Evolutionary conservation across 116 monocot species (phyloP).

Genomic region (Posidonia oceanica): DNA sequence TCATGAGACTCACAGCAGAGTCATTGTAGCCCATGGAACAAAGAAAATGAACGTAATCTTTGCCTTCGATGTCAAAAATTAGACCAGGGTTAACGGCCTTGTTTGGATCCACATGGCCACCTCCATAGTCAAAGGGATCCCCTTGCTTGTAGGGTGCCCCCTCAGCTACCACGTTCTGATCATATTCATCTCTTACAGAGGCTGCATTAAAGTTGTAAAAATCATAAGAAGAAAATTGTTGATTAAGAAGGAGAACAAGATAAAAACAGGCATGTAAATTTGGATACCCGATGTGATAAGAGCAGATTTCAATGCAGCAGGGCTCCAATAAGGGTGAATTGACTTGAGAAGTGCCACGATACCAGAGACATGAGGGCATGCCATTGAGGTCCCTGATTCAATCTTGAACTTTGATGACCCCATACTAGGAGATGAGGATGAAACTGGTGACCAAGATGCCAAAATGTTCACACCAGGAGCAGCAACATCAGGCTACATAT

Average conservation of each 20-base stretch:
- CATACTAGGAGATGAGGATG: background rate
- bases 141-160: slow-evolving; percentile 34
- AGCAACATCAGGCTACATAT: slow-evolving; percentile 51
- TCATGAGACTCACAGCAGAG: slow-evolving; percentile 42
- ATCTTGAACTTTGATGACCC: slow-evolving; percentile 17
- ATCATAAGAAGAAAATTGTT: background rate
- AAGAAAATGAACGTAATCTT: slow-evolving; percentile 42
- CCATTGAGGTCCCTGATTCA: slow-evolving; percentile 47
- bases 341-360: slow-evolving; percentile 41
- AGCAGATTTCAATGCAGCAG: slow-evolving; percentile 60
- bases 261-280: background rate
- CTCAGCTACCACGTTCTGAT: slow-evolving; percentile 26
- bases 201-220: slow-evolving; percentile 17
- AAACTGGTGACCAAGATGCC: slow-evolving; percentile 21
- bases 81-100: slow-evolving; percentile 51
- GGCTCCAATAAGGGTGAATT: slow-evolving; percentile 51
- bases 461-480: slow-evolving; percentile 47
- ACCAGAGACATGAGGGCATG: slow-evolving; percentile 48
- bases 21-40: slow-evolving; percentile 62
- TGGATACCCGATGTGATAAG: slow-evolving; percentile 43
- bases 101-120: slow-evolving; percentile 42
- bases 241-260: background rate
- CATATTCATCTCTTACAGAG: slow-evolving; percentile 20
- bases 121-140: slow-evolving; percentile 63
- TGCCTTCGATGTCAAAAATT: slow-evolving; percentile 37